Percentiles rank a stretch among this genome's conserved stretches.
Conservation (phyloP, 495 filamentous ascomycete species). For the Tuber magnatum region DNA sequence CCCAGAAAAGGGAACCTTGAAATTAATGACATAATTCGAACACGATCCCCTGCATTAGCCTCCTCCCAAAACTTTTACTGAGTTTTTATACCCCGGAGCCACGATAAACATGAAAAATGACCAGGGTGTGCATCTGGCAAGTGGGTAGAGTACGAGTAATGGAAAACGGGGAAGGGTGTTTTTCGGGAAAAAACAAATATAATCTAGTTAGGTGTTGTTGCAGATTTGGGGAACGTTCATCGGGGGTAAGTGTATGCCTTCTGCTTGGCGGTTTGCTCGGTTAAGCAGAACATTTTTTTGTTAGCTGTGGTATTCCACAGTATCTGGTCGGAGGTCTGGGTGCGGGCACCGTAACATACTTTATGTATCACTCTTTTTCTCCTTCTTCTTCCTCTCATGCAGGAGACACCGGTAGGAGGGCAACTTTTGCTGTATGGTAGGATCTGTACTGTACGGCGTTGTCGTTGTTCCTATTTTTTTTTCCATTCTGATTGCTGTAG, state of each 20-base stretch:
- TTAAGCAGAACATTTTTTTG: not conserved
- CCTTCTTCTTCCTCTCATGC: not conserved
- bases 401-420: not conserved
- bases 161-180: not conserved
- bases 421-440: not conserved
- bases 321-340: not conserved
- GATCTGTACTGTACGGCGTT: not conserved
- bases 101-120: not conserved
- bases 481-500: not conserved
- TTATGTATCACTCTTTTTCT: not conserved
- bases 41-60: slow-evolving; percentile 1
- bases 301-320: not conserved
- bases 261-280: not conserved
- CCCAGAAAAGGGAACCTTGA: not conserved
- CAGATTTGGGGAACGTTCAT: not conserved
- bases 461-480: not conserved
- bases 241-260: not conserved
- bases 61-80: not conserved
- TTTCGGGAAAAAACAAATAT: not conserved
- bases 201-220: not conserved
- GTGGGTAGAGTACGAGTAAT: not conserved
- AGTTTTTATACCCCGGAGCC: not conserved
- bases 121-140: not conserved
- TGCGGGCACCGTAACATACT: not conserved
- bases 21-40: not conserved